Evolutionary conservation across 352 stramenopile species (phyloP), one percentile per base, ranked within the genome.

Genomic region (Phytophthora tentaculata): DNA sequence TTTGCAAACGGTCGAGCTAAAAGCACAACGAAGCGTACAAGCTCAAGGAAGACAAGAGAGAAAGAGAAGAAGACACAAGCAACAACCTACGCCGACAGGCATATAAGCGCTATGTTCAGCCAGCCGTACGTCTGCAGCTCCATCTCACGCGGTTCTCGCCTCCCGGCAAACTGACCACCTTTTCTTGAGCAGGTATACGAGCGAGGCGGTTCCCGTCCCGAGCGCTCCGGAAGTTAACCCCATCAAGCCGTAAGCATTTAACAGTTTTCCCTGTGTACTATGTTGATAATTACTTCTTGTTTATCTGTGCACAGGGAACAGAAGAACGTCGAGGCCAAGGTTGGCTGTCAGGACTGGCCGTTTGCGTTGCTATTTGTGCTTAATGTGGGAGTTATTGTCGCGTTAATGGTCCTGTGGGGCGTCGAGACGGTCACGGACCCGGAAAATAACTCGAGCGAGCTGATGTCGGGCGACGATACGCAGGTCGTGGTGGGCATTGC

Each of bases 341-440:
- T 54, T 37, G 78, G 67, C 20, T 96, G 77, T 58, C 86, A 89
- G 52, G 88, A 96, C 63, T 84, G 76, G 80, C 88, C 88, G 17
- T 96, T 95, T 58, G 88, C 82, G 4, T 48, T 96, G 28, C 43
- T 95, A 16, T 96, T 96, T 56, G 43, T 94, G 32, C 54, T 81
- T 2, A 96, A 96, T 73, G 75, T 96, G 13, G 86, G 55, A 9
- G 82, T 80, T 2, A 95, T 96, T 51, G 77, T 92, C 24, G 85
- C 74, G 0, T 61, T 94, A 35, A 87, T 84, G 70, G 73, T 71
- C 39, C 49, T 90, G 26, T 94, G 81, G 76, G 88, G 88, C n/a
- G 58, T 87, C n/a, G 79, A 92, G 47, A 75, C 83, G 13, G 57
- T 92, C 50, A 86, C 76, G 0, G 67, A 86, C 22, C 58, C 76